These are phyloP conservation scores for Neurospora crassa DNA, from an alignment of 2,329 filamentous ascomycete species.

Conservation along the genomic window DNA sequence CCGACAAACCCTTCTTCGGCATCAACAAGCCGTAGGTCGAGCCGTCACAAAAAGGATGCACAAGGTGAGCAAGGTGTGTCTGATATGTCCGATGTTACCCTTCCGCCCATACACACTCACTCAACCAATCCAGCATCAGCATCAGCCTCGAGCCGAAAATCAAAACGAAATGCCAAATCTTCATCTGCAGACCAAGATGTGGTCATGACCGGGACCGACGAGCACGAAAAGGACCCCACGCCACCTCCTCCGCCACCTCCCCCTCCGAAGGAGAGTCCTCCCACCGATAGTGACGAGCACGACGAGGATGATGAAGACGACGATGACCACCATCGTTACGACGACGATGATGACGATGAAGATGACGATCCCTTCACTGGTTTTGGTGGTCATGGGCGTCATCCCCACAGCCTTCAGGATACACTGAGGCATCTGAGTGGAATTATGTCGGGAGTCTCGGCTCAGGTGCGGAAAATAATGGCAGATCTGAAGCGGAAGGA, in stretches of 20 bases:
- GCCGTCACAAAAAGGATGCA: slow-evolving; percentile 56
- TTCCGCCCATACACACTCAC: slow-evolving; percentile 9
- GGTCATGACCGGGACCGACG: slow-evolving; percentile 61
- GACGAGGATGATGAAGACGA: slow-evolving; percentile 45
- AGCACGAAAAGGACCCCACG: slow-evolving; percentile 33
- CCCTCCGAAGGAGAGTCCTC: slow-evolving; percentile 30
- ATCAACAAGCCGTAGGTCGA: slow-evolving; percentile 63
- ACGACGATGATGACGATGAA: slow-evolving; percentile 46
- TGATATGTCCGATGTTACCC: neutral
- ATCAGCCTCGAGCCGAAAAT: slow-evolving; percentile 31
- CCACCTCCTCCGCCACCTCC: slow-evolving; percentile 34
- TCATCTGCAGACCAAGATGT: slow-evolving; percentile 50
- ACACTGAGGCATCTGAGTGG: slow-evolving; percentile 81
- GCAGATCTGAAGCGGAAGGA: slow-evolving; percentile 71
- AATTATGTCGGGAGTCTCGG: slow-evolving; percentile 80
- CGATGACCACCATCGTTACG: slow-evolving; percentile 39
- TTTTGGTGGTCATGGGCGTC: slow-evolving; percentile 58
- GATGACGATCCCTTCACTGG: slow-evolving; percentile 52
- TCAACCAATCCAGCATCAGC: slow-evolving; percentile 19
- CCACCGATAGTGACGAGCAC: slow-evolving; percentile 29
- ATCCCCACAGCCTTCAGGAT: slow-evolving; percentile 59
- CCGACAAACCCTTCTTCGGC: slow-evolving; percentile 49
- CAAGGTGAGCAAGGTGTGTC: slow-evolving; percentile 34
- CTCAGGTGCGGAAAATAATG: slow-evolving; percentile 69
- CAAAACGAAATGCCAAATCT: slow-evolving; percentile 45